Base-by-base conservation (phyloP, 495 filamentous ascomycete genomes). In the Cercophora newfieldiana region DNA sequence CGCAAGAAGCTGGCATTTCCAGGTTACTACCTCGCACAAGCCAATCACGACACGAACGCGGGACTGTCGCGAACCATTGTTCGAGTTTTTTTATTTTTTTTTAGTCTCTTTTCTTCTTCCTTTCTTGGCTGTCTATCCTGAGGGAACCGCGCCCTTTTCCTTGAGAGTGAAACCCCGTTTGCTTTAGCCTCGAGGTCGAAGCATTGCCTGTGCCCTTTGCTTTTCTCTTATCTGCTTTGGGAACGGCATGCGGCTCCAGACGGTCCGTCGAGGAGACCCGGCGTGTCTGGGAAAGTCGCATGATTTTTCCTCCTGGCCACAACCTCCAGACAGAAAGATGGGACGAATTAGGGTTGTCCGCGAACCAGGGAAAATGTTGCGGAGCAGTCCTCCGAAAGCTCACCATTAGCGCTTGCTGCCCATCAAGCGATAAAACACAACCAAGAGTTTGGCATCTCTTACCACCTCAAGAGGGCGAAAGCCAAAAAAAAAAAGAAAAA, bases 1-100 rank as follows among this genome's bases (percentile, higher is more conserved):
- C 61, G 61, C 50, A 55, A 63, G 50, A 63, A 63, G 61, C 61
- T 22, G 21, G 49, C 50, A 25, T 63, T 62, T 56, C 61, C 61
- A 63, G 61, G 61, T 63, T 55, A 63, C 61, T 48, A 28, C n/a
- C 19, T 21, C 28, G 22, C 61, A 1, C 22, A 25, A 51, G 21
- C 49, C 61, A 63, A 63, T 63, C 48, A 56, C 61, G 61, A 54
- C 61, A 63, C 61, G 50, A 22, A 44, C 50, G 47, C 50, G 61
- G 22, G 25, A 29, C 24, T 55, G 61, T 63, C 61, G 61, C 61
- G 61, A 63, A 63, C 61, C 61, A 30, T n/a, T 25, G 6, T 44
- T 44, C 18, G 24, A 60, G 44, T 47, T 25, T 10, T 44, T 60
- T 49, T n/a, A n/a, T n/a, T 48, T 60, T 22, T 6, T 12, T 44